Conservation (phyloP, 2,329 filamentous ascomycete species). For the Fonsecaea pugnacius region DNA sequence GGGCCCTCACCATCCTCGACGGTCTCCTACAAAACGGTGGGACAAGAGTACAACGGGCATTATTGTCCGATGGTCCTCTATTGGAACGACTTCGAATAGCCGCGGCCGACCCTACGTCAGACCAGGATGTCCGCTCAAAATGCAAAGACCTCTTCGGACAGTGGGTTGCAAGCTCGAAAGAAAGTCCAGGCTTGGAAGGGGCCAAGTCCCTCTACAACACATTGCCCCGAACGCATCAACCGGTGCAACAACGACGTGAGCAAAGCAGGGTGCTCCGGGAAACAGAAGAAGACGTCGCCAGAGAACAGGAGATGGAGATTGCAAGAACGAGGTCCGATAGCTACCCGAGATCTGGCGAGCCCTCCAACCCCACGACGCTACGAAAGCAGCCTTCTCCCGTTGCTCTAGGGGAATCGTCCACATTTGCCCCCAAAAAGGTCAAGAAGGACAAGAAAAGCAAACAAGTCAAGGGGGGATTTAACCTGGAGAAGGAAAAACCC, state of each 20-base stretch:
- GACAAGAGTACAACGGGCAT: slow-evolving; percentile 75
- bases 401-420: slow-evolving; percentile 33
- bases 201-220: slow-evolving; percentile 79
- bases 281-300: slow-evolving; percentile 69
- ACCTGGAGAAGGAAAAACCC: slow-evolving; percentile 83
- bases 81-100: slow-evolving; percentile 89
- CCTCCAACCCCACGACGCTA: slow-evolving; percentile 30
- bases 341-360: slow-evolving; percentile 20
- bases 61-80: slow-evolving; percentile 85
- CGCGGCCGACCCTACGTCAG: slow-evolving; percentile 81
- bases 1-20: slow-evolving; percentile 86
- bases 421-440: slow-evolving; percentile 34
- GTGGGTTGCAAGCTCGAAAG: slow-evolving; percentile 81
- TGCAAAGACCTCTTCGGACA: slow-evolving; percentile 83
- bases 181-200: slow-evolving; percentile 75
- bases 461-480: slow-evolving; percentile 63
- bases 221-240: slow-evolving; percentile 70
- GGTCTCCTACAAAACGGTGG: slow-evolving; percentile 94
- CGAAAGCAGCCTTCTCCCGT: slow-evolving; percentile 34
- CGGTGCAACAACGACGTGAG: slow-evolving; percentile 66
- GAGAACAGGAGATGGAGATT: slow-evolving; percentile 52
- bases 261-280: slow-evolving; percentile 83
- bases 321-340: slow-evolving; percentile 29
- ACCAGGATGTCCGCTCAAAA: slow-evolving; percentile 83
- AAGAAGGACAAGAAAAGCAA: slow-evolving; percentile 54